Base-by-base conservation (phyloP, 73 alveolate species). In the Paramecium sexaurelia region DNA sequence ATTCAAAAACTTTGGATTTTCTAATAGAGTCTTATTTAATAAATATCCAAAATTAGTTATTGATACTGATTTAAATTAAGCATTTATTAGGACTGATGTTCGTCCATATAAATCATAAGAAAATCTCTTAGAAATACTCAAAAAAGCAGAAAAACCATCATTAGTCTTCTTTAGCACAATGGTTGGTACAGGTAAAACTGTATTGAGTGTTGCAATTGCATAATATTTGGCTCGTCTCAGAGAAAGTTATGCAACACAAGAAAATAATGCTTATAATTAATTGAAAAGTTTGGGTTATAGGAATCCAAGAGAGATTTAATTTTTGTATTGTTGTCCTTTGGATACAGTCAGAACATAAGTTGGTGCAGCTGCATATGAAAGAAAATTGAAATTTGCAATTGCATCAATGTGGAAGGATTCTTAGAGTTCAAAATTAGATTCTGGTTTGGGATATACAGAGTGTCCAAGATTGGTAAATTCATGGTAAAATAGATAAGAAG, bases 171-270 rank as follows among this genome's bases (percentile, higher is more conserved):
- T 78, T 29, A 78, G 73, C n/a, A 78, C 90, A 0, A 78, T 78
- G 90, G 90, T 78, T 37, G 90, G 90, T 40, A 78, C 90, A 78
- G 90, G 90, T 41, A 78, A 78, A 13, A 78, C 90, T 19, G 90
- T 78, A 3, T 41, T 78, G 75, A 78, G 90, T 78, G 73, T 78
- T 7, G 90, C 90, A 3, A 41, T 78, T 26, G 90, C 90, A 20
- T n/a, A 39, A 78, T 78, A 39, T 45, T 19, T 78, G 19, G 43
- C 43, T 11, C 43, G 73, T 5, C 7, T 78, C 4, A 78, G 90
- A 41, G 55, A 78, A 5, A 61, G 43, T 6, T 61, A 22, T 26
- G 83, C 87, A 2, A 15, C n/a, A 4, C 15, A 39, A 73, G 57
- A 39, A 35, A 73, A 73, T 24, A 32, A 26, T 24, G 83, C 43